phyloP scores from a whole-genome alignment of 2,329 filamentous ascomycete species.

The Cladobotryum protrusum region DNA sequence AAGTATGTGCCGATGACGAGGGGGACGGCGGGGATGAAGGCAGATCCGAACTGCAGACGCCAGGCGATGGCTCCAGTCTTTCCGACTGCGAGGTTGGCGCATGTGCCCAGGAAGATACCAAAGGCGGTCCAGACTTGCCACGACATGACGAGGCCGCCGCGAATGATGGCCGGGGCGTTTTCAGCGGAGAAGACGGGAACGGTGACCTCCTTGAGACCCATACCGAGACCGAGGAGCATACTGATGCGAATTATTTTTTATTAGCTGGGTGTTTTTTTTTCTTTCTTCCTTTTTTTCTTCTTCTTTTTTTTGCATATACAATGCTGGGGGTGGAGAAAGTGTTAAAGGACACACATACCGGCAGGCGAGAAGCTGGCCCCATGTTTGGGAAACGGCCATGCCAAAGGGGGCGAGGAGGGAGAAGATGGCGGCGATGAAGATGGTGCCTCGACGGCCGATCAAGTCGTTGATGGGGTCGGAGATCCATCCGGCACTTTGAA shows the following conservation, averaged over 20 bases:
- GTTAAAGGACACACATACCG: constrained; percentile 38
- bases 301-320: not conserved
- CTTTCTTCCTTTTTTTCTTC: too few species aligned
- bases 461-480: constrained; percentile 55
- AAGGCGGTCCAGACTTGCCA: constrained; percentile 53
- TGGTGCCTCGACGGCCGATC: constrained; percentile 56
- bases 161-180: constrained; percentile 45
- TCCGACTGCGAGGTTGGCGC: constrained; percentile 58
- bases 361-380: constrained; percentile 50
- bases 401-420: constrained; percentile 57
- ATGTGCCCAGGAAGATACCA: constrained; percentile 59
- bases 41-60: constrained; percentile 58
- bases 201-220: constrained; percentile 47
- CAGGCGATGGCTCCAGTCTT: constrained; percentile 53
- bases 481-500: constrained; percentile 51
- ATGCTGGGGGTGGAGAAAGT: not conserved
- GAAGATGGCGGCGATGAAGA: constrained; percentile 58
- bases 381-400: constrained; percentile 51
- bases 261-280: too few species aligned
- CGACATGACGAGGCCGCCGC: constrained; percentile 47
- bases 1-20: constrained; percentile 51
- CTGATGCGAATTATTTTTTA: constrained; percentile 12
- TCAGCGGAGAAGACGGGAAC: constrained; percentile 50
- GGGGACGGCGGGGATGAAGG: constrained; percentile 59
- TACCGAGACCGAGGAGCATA: constrained; percentile 51